These are phyloP conservation scores for Allium fistulosum DNA, from an alignment of 106 monocot species.

Conservation along the genomic window DNA sequence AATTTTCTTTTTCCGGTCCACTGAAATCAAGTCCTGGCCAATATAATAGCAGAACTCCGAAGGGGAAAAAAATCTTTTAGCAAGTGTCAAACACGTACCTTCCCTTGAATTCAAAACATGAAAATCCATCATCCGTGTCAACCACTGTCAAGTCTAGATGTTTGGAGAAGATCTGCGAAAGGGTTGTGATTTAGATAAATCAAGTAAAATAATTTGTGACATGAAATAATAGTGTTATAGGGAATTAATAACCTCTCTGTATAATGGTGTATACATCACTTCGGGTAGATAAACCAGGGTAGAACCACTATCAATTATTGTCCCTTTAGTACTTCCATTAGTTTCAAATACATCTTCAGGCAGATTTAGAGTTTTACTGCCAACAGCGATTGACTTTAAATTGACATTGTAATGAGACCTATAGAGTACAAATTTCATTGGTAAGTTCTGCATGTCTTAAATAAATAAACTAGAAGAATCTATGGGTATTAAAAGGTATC, in stretches of 20 bases:
- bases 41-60: too few species aligned
- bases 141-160: neutral
- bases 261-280: constrained; percentile 39
- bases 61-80: too few species aligned
- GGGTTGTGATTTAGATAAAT: neutral
- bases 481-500: too few species aligned
- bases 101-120: neutral
- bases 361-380: constrained; percentile 38
- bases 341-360: constrained; percentile 52
- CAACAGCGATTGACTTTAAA: constrained; percentile 73
- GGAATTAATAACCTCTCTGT: constrained; percentile 32
- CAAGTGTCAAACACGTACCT: neutral
- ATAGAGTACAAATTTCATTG: neutral
- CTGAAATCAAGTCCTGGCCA: too few species aligned
- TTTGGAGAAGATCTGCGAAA: constrained; percentile 3
- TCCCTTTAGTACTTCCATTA: constrained; percentile 45
- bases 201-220: neutral
- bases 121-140: neutral
- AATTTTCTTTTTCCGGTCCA: too few species aligned
- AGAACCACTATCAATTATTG: constrained; percentile 94
- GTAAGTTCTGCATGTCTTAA: too few species aligned
- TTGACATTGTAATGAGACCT: constrained; percentile 96
- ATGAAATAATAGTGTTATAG: neutral
- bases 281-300: constrained; percentile 91
- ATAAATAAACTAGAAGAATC: too few species aligned